Base-by-base conservation (phyloP, 2,329 filamentous ascomycete species). In the Coniochaeta sp. region DNA sequence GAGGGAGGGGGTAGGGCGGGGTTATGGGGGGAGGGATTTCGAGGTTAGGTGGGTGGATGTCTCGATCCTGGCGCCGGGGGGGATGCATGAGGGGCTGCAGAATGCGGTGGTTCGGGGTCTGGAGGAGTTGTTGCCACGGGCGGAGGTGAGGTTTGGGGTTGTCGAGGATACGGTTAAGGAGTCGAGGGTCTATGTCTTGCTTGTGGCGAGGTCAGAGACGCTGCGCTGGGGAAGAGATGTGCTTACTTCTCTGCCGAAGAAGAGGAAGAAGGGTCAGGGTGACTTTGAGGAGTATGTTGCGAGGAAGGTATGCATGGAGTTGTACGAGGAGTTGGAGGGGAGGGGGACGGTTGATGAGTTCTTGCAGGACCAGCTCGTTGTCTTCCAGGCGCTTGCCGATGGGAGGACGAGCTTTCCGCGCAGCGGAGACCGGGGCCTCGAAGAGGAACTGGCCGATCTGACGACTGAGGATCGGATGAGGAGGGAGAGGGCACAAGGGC, bases 321-420 rank as follows among this genome's bases (percentile, higher is more conserved):
- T 86, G 22, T 73, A 74, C 59, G 68, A 72, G 2, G 81, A 85
- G 64, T 70, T 81, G 0, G 67, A 68, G 8, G 65, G 72, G 1
- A 72, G 76, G 1, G 78, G 81, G 0, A 73, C 78, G 1, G 79
- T 84, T 7, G 85, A 88, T 63, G 75, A 81, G 64, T 77, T 80
- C 66, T 73, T 87, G 16, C 83, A 87, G 70, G 85, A 87, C 68
- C 85, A 88, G 68, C 66, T 88, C 26, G 72, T 87, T 3, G 73
- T 84, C 19, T 85, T 86, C 65, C 84, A 88, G 69, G 81, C 81
- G 4, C 71, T 88, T 11, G 80, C 82, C 1, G 74, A 79, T 14
- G 83, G 81, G 0, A 73, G 68, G 58, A 83, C 83, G 12, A 78
- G 74, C 3, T 79, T 83, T 61, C 75, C 73, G 12, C 66, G 73